Base-by-base conservation (phyloP, 169 alveolate genomes). In the Pseudocohnilembus persalinus region DNA sequence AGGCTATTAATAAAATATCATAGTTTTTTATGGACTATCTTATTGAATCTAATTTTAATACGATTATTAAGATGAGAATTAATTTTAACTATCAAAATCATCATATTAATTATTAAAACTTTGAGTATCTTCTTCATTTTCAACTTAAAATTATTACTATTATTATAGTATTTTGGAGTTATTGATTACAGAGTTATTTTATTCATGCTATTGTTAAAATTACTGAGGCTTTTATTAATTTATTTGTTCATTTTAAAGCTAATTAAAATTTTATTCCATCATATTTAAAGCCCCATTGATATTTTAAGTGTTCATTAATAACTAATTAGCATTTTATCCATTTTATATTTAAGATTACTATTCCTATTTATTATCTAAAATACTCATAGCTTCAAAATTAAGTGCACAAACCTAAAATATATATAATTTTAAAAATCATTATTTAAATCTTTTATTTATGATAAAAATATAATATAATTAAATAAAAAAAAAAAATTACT, bases 311-410 rank as follows among this genome's bases (percentile, higher is more conserved):
- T 73, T 73, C 26, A 15, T 73, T 26, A 26, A 15, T 73, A 29
- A n/a, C 26, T n/a, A 73, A 15, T n/a, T 15, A 4, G 6, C 6
- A 15, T 26, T 26, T 26, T 15, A n/a, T 73, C 29, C 26, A 28
- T 6, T 15, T 73, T 73, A n/a, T 73, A 15, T 11, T 26, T 73
- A 11, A 73, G 76, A n/a, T 73, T 73, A n/a, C 31, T 15, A 6
- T 15, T 1, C 11, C 31, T n/a, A 73, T 26, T 73, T 26, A 15
- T 73, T 15, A 11, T 28, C 76, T 26, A 79, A 29, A 31, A 96
- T 93, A 89, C 92, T 90, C 98, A 96, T 96, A 0, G 98, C 98
- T 81, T 96, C 98, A 89, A 96, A 93, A 86, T 96, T 96, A 87
- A 96, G 73, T 1, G 97, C 96, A 88, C 97, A 94, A 34, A 96